phyloP scores from a whole-genome alignment of 2,329 filamentous ascomycete species.

The Scedosporium boydii region DNA sequence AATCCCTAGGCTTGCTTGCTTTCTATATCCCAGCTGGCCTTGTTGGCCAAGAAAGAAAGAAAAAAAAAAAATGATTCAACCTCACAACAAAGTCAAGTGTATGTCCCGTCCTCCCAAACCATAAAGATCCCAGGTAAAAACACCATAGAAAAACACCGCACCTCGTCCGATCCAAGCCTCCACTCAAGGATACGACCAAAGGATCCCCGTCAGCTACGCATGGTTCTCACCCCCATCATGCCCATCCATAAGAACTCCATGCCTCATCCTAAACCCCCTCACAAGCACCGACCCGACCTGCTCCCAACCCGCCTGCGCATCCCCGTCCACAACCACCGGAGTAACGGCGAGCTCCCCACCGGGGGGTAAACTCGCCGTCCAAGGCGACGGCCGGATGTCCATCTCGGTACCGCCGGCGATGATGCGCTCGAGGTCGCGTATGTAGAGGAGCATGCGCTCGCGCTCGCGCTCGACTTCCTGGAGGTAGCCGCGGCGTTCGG shows the following conservation, averaged over 20 bases:
- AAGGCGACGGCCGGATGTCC: conserved; percentile 32
- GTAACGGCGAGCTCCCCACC: background rate
- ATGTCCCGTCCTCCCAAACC: no score
- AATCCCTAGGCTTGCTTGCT: no score
- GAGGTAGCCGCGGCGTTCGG: conserved; percentile 68
- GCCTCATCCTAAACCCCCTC: background rate
- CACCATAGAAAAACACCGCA: background rate
- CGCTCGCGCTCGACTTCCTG: conserved; percentile 68
- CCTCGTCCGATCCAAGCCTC: background rate
- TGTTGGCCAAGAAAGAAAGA: no score
- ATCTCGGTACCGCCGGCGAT: conserved; percentile 47
- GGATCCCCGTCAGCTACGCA: background rate
- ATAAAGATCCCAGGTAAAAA: background rate
- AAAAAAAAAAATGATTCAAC: no score
- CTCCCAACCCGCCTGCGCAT: conserved; percentile 1
- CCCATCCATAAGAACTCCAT: background rate
- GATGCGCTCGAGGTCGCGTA: conserved; percentile 59
- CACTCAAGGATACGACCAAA: no score
- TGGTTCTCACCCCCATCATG: background rate
- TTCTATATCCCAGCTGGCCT: no score
- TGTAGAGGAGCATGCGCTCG: conserved; percentile 53
- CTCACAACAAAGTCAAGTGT: no score
- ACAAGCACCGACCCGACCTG: conserved; percentile 1
- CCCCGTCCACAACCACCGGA: background rate
- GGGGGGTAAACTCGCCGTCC: background rate